Evolutionary conservation across 306 rosid species (phyloP).

Genomic region (Cucumis cinereus): DNA sequence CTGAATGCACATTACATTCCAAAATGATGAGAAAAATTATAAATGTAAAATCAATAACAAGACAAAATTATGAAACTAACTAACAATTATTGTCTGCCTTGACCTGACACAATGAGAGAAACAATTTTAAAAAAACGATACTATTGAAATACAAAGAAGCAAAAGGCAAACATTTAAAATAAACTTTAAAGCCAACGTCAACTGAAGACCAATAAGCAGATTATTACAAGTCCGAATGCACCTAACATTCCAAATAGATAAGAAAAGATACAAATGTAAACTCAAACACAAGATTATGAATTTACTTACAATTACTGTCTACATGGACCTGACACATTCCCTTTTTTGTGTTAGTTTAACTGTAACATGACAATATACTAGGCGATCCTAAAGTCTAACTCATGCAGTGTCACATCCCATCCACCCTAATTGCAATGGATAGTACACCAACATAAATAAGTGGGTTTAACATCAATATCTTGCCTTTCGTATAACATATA

Average conservation of each 20-base stretch:
- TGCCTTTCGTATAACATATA: too few relatives aligned
- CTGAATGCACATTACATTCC: constrained; percentile 20
- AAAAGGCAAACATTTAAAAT: too few relatives aligned
- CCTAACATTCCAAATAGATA: background rate
- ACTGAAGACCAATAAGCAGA: background rate
- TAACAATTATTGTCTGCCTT: too few relatives aligned
- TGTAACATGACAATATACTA: too few relatives aligned
- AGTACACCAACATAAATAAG: too few relatives aligned
- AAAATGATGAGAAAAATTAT: background rate
- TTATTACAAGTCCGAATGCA: constrained; percentile 34
- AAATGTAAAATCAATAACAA: background rate
- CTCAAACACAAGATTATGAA: constrained; percentile 4
- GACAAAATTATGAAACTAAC: background rate
- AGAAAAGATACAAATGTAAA: background rate
- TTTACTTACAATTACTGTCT: constrained; percentile 52
- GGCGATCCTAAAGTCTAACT: too few relatives aligned
- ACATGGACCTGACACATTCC: background rate
- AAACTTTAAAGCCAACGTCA: too few relatives aligned
- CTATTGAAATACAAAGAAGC: too few relatives aligned
- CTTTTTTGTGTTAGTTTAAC: background rate
- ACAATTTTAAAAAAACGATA: too few relatives aligned
- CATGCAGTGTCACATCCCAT: background rate
- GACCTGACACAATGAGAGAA: too few relatives aligned
- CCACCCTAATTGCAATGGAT: background rate
- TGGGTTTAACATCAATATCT: too few relatives aligned